These are phyloP conservation scores for Candida maltosa DNA, from an alignment of 805 yeast genomes.

Conservation along the genomic window DNA sequence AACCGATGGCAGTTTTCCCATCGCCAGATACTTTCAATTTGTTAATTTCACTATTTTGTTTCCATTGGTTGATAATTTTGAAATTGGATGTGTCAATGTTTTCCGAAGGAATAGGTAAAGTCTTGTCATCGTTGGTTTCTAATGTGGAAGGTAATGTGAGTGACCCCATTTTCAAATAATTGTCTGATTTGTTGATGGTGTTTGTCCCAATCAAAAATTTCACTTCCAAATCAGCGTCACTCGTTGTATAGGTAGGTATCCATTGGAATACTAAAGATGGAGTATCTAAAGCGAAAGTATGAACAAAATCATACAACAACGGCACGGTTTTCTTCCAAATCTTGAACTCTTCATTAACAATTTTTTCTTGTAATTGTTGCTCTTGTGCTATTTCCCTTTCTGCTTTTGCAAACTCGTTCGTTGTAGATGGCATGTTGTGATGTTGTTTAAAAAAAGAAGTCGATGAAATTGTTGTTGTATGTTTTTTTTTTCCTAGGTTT, in stretches of 20 bases:
- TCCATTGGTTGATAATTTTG: conserved; percentile 46
- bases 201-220: conserved; percentile 50
- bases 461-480: conserved; percentile 1
- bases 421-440: conserved; percentile 10
- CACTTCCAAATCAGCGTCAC: conserved; percentile 28
- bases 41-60: conserved; percentile 67
- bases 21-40: conserved; percentile 53
- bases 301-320: conserved; percentile 67
- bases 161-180: conserved; percentile 43
- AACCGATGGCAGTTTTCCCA: conserved; percentile 49
- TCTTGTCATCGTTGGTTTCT: conserved; percentile 23
- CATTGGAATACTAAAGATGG: conserved; percentile 73
- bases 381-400: conserved; percentile 37
- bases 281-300: conserved; percentile 64
- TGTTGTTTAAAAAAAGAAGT: not conserved
- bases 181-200: conserved; percentile 38
- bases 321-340: conserved; percentile 87
- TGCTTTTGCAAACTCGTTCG: conserved; percentile 21
- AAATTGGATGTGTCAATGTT: conserved; percentile 35
- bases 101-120: not conserved
- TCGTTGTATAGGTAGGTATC: conserved; percentile 46
- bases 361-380: conserved; percentile 57
- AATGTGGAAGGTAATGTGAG: conserved; percentile 50
- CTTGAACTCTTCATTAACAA: conserved; percentile 70
- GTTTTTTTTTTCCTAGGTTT: no score